Evolutionary conservation across 139 green algal genomes (phyloP).

Genomic region (Chlamydomonas asymmetrica): DNA sequence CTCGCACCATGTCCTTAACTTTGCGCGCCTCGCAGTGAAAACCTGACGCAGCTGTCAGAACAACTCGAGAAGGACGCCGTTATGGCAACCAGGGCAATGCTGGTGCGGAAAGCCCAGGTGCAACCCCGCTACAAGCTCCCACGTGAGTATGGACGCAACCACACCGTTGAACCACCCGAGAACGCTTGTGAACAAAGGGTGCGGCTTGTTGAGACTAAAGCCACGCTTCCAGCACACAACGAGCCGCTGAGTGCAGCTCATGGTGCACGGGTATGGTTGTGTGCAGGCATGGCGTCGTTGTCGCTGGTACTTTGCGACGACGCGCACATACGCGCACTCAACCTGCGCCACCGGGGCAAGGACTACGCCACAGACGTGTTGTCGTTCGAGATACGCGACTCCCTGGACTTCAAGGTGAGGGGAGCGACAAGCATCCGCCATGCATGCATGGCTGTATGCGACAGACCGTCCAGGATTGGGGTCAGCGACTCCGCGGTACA

Average conservation of each 20-base stretch:
- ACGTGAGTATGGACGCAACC: too few relatives aligned
- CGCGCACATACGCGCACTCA: conserved; percentile 78
- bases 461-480: not conserved
- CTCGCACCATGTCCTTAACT: too few relatives aligned
- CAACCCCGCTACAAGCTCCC: conserved; percentile 48
- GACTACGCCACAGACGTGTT: conserved; percentile 91
- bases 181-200: too few relatives aligned
- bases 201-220: too few relatives aligned
- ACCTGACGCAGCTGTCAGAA: conserved; percentile 29
- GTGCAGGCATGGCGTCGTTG: conserved; percentile 41
- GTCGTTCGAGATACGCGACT: conserved; percentile 84
- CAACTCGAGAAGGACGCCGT: conserved; percentile 43
- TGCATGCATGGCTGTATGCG: not conserved
- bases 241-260: not conserved
- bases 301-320: conserved; percentile 90
- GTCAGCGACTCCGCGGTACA: not conserved
- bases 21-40: too few relatives aligned
- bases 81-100: conserved; percentile 31
- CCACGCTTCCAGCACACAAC: not conserved
- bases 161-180: too few relatives aligned
- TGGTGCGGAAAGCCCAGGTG: conserved; percentile 34
- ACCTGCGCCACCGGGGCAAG: conserved; percentile 70
- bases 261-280: not conserved
- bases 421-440: too few relatives aligned
- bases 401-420: conserved; percentile 44